A percentile compares a stretch with the other conserved stretches of the same genome.
Evolutionary conservation across 139 green algal species (phyloP).

Genomic region (Astrephomene gubernaculifera): DNA sequence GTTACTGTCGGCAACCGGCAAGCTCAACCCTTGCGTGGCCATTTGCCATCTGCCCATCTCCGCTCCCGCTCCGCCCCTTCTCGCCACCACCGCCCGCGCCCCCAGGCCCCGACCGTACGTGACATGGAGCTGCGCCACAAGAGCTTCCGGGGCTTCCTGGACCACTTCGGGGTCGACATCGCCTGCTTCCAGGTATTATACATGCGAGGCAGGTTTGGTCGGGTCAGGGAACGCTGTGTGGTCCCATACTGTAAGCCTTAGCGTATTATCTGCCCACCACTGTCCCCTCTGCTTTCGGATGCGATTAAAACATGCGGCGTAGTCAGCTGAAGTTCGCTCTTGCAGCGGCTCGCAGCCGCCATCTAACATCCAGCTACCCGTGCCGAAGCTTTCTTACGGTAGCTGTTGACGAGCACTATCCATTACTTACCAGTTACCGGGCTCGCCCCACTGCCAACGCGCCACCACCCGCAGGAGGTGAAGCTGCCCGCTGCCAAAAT

Average conservation of each 20-base stretch:
- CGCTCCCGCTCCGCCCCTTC: background rate
- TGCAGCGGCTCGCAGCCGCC: background rate
- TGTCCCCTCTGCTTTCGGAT: background rate
- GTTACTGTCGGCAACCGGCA: background rate
- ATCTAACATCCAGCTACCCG: background rate
- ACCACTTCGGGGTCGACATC: constrained; percentile 59
- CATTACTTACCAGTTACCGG: background rate
- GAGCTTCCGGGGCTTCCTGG: constrained; percentile 61
- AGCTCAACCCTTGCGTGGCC: background rate
- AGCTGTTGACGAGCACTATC: background rate
- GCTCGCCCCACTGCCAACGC: background rate
- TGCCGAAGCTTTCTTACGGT: background rate
- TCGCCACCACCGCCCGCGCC: no score
- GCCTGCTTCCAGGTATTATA: constrained; percentile 65
- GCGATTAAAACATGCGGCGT: background rate
- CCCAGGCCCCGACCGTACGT: constrained; percentile 61
- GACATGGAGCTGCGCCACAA: constrained; percentile 70
- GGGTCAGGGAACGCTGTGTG: no score
- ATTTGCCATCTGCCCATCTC: background rate
- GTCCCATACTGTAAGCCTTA: no score
- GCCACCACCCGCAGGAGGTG: constrained; percentile 64
- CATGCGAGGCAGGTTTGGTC: background rate
- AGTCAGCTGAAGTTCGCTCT: background rate
- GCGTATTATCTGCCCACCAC: background rate
- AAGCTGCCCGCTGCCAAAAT: constrained; percentile 75